Evolutionary conservation across 768 basidiomycete species (phyloP), one percentile per base, ranked within the genome.

Genomic region (Tubosaeta brunneosetosa): DNA sequence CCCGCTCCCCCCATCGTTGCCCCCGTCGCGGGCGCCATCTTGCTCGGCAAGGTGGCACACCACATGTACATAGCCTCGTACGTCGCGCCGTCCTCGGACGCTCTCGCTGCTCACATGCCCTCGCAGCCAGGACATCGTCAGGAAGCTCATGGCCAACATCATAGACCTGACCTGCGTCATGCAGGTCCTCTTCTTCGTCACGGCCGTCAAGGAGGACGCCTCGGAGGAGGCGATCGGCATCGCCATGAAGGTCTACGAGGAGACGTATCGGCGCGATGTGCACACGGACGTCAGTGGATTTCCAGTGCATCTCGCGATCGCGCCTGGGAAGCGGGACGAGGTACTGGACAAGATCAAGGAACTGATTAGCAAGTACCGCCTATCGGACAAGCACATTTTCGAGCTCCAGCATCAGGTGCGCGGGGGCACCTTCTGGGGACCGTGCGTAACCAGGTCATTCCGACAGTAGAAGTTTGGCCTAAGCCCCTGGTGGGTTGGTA

Each of bases 81-180:
- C 22, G 55, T 31, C 27, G 43, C n/a, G 7, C 16, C 14, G 3
- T 44, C 9, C 17, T 17, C 6, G 19, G 12, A 2, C 19, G 8
- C 10, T 22, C 40, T 41, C 12, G 13, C 12, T 11, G 19, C 19
- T 44, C 9, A n/a, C 6, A n/a, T 8, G 10, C 16, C 5, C 16
- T 25, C 22, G 16, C 27, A 54, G 50, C 25, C 49, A 45, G 11
- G 34, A 36, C 3, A 19, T 17, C 19, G 42, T 51, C 2, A 37
- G n/a, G 27, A 27, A 32, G 5, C 19, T 52, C 50, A 42, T 42
- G 29, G 40, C 40, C 2, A 42, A 49, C 25, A 37, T 44, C 1
- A 41, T 53, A 1, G 49, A 51, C 41, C 27, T 53, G 13, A 53
- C 33, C 3, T 53, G 41, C 17, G 41, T 51, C 19, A 53, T 51